Evolutionary conservation across 495 filamentous ascomycete species (phyloP).

Genomic region (Symbiotaphrina buchneri): DNA sequence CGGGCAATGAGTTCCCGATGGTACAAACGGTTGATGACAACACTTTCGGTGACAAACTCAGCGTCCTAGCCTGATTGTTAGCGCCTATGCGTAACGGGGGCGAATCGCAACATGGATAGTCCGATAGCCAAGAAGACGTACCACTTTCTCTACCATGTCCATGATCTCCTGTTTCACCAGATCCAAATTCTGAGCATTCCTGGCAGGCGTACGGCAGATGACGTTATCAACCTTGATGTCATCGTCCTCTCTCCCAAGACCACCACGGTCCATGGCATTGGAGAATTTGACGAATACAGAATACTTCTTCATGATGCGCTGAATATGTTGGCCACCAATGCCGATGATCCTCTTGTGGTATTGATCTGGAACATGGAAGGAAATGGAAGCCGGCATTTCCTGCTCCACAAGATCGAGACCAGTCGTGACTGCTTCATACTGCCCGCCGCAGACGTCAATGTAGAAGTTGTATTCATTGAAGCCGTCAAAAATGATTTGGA

Average conservation of each 20-base stretch:
- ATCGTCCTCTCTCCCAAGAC: conserved; percentile 83
- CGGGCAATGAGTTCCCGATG: conserved; percentile 82
- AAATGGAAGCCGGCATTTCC: conserved; percentile 97
- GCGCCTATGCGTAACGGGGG: background rate
- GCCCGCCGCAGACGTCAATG: conserved; percentile 82
- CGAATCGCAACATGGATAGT: background rate
- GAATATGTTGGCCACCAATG: conserved; percentile 94
- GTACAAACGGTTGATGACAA: conserved; percentile 83
- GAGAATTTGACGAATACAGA: conserved; percentile 99
- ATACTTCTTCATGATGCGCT: conserved; percentile 99
- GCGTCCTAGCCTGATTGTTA: conserved; percentile 36
- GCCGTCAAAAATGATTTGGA: conserved; percentile 96
- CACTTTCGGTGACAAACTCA: conserved; percentile 82
- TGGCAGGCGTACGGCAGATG: conserved; percentile 89
- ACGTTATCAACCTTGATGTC: conserved; percentile 98
- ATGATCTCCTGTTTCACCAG: conserved; percentile 97
- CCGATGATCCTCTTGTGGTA: conserved; percentile 99
- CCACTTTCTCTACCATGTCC: conserved; percentile 94
- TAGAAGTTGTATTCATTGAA: conserved; percentile 99
- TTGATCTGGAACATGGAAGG: conserved; percentile 98
- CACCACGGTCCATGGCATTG: conserved; percentile 96
- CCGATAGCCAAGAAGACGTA: conserved; percentile 11
- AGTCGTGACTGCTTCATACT: conserved; percentile 80
- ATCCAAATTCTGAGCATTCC: conserved; percentile 90
- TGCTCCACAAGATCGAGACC: conserved; percentile 86